Evolutionary conservation across 371 early-diverging fungal genomes (phyloP), one percentile per base, ranked within the genome.

Genomic region (Mortierella sp.): DNA sequence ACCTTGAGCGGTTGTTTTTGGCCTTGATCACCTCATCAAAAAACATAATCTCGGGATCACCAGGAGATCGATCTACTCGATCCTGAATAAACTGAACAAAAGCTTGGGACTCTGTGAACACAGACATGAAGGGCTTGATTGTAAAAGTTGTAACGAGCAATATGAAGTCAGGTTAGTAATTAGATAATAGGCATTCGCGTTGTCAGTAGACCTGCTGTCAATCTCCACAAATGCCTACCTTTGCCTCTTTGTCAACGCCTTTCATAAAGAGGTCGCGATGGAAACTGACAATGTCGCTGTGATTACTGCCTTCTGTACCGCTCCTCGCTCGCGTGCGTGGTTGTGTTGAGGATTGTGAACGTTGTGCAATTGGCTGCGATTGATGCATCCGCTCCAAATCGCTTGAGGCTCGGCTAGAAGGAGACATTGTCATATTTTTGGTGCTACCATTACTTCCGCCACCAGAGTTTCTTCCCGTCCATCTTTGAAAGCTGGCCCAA

Each of bases 1-100:
- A 86, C 60, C 90, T 90, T 18, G 93, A 93, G 62, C 95, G 84
- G 69, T 96, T 96, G 52, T 93, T 78, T 74, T 96, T 96, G 22
- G 92, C 88, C 71, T 94, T 94, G 78, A 96, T 93, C 55, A 89
- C 88, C 69, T 95, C 94, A 71, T 93, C 93, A 85, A 95, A 95
- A 65, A 94, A 91, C 20, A 93, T 84, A 12, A 94, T 88, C 67
- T 94, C 94, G 18, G 92, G 92, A 63, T 96, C 94, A 26, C 87
- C 86, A 8, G 84, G 78, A 12, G 92, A 85, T 14, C 93, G 88
- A 22, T 90, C 86, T 20, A 94, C 76, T 49, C 96, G 85, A 63
- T 94, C 94, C 22, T 91, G 88, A 9, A 93, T 91, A 72, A 96
- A 96, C 59, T 96, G 96, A 0, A 89, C 89, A 84, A 94, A 96